Evolutionary conservation across 1,284 basidiomycete genomes (phyloP).

Genomic region (Ustilago cynodontis): DNA sequence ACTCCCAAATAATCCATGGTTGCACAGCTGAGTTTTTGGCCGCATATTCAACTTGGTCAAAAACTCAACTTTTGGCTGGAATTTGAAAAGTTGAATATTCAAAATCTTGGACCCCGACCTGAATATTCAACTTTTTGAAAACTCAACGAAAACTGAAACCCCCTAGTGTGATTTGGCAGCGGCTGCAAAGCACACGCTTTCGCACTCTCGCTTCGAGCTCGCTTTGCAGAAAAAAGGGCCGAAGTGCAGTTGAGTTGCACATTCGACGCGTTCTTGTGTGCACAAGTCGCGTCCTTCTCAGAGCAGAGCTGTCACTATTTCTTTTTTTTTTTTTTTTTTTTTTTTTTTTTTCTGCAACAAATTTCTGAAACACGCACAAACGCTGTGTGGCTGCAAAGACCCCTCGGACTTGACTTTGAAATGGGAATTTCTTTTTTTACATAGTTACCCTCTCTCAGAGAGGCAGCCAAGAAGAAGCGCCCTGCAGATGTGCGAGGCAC

Average conservation of each 20-base stretch:
- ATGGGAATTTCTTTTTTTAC: slow-evolving; percentile 13
- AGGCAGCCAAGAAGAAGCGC: background rate
- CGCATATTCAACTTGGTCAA: too few relatives aligned
- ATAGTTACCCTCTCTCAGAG: too few relatives aligned
- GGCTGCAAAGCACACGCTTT: background rate
- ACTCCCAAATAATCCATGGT: too few relatives aligned
- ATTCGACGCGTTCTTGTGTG: background rate
- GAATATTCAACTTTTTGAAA: too few relatives aligned
- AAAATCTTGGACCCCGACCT: too few relatives aligned
- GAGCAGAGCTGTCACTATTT: background rate
- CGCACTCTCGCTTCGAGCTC: background rate
- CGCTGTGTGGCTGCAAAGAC: background rate
- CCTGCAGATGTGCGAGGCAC: too few relatives aligned
- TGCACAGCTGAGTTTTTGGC: too few relatives aligned
- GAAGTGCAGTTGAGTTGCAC: background rate
- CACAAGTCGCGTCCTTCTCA: slow-evolving; percentile 3
- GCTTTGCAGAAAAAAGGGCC: background rate
- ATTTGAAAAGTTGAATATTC: too few relatives aligned
- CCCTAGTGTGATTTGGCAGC: too few relatives aligned
- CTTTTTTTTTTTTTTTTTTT: too few relatives aligned
- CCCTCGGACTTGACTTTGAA: slow-evolving; percentile 7
- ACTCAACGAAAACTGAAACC: too few relatives aligned
- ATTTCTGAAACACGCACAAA: slow-evolving; percentile 1
- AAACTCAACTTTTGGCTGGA: too few relatives aligned
- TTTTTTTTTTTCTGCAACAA: background rate